phyloP scores from a whole-genome alignment of 23 red algal genomes.

The Gracilaria domingensis region DNA sequence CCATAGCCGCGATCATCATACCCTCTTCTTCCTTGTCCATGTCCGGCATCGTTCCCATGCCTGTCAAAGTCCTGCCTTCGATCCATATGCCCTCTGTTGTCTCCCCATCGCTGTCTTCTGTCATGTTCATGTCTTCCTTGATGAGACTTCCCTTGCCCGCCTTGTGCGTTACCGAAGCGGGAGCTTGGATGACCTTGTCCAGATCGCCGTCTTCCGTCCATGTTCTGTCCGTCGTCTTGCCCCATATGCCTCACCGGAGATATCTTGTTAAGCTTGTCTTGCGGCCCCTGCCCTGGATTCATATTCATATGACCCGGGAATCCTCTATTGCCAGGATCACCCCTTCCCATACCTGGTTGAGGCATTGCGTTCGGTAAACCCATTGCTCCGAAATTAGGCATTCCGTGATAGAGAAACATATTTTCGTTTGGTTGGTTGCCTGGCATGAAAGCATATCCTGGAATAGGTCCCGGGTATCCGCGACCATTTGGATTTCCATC shows the following conservation, averaged over 20 bases:
- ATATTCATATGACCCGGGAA: constrained; percentile 55
- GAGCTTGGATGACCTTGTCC: constrained; percentile 29
- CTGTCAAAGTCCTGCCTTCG: constrained; percentile 43
- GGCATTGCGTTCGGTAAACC: constrained; percentile 1
- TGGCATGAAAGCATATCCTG: constrained; percentile 12
- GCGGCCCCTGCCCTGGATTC: constrained; percentile 3
- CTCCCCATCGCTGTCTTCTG: constrained; percentile 40
- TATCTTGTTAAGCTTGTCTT: constrained; percentile 24
- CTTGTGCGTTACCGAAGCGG: constrained; percentile 42
- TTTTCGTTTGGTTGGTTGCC: constrained; percentile 27
- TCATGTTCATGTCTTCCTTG: constrained; percentile 51
- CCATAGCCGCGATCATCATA: constrained; percentile 44
- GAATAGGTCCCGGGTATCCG: not conserved
- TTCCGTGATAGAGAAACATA: constrained; percentile 19
- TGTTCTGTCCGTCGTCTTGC: constrained; percentile 28
- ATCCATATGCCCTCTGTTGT: constrained; percentile 46
- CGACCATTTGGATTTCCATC: constrained; percentile 3
- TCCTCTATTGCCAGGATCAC: constrained; percentile 25
- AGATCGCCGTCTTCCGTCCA: constrained; percentile 23
- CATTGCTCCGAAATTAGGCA: constrained; percentile 11
- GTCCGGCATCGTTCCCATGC: constrained; percentile 44
- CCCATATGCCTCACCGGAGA: not conserved
- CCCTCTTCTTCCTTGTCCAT: constrained; percentile 27
- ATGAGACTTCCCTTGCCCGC: constrained; percentile 19
- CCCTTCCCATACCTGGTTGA: constrained; percentile 25